Percentiles rank a stretch among this genome's conserved stretches.
Evolutionary conservation across 2,329 filamentous ascomycete species (phyloP).

Genomic region (Aspergillus costaricaensis): DNA sequence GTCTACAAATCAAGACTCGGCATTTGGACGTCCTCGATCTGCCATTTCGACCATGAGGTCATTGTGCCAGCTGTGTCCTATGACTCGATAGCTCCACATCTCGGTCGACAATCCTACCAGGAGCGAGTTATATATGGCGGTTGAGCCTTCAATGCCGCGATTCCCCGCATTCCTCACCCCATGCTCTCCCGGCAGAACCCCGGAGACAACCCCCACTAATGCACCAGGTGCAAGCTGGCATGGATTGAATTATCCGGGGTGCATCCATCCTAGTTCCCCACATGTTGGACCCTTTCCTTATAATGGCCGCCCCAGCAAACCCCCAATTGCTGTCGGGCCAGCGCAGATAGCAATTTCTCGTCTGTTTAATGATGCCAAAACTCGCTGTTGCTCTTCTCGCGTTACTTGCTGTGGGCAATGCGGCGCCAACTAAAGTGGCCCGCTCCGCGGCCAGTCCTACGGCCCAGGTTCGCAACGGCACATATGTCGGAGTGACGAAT

Average conservation of each 20-base stretch:
- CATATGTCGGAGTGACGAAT: constrained; percentile 48
- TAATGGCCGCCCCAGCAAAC: neutral
- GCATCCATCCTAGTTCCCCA: neutral
- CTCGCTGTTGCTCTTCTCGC: neutral
- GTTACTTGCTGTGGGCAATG: constrained; percentile 14
- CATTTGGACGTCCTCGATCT: neutral
- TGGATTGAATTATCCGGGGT: neutral
- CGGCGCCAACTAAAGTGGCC: constrained; percentile 23
- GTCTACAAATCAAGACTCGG: neutral
- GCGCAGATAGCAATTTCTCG: neutral
- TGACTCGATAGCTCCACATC: constrained; percentile 5
- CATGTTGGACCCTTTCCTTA: neutral
- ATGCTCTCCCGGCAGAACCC: neutral
- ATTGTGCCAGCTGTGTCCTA: neutral
- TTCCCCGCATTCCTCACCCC: neutral
- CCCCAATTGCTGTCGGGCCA: neutral
- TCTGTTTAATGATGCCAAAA: constrained; percentile 5
- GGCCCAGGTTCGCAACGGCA: constrained; percentile 48
- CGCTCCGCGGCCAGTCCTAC: constrained; percentile 33
- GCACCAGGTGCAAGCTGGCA: neutral
- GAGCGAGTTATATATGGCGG: neutral
- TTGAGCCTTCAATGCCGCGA: neutral
- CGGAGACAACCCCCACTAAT: neutral
- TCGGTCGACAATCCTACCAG: neutral
- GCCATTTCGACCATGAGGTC: neutral